Conservation (phyloP, 2,329 filamentous ascomycete genomes). For the Chaetoscypha palmicola region DNA sequence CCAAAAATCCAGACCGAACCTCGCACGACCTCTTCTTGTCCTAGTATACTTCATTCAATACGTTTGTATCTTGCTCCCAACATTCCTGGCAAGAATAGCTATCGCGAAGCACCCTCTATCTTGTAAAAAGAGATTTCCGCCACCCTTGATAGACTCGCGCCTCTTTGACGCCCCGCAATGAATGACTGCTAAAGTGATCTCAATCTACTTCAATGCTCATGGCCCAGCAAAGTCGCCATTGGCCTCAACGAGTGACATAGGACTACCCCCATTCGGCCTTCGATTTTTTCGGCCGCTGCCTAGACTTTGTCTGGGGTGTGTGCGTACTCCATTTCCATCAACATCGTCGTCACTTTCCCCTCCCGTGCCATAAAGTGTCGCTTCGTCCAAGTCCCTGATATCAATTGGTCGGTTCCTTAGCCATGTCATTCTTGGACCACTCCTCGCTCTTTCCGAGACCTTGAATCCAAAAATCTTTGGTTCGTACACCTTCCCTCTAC, state of each 20-base stretch:
- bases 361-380: constrained; percentile 44
- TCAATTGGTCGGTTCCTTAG: constrained; percentile 76
- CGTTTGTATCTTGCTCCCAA: background rate
- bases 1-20: too few species aligned
- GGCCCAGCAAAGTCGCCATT: constrained; percentile 17
- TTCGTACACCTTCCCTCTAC: constrained; percentile 78
- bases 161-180: background rate
- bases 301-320: constrained; percentile 10
- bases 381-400: constrained; percentile 78
- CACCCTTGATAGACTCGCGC: constrained; percentile 1
- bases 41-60: background rate
- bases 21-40: too few species aligned
- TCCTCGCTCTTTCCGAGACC: constrained; percentile 82
- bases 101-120: background rate
- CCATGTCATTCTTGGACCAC: constrained; percentile 96
- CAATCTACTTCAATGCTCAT: background rate
- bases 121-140: background rate
- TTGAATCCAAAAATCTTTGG: constrained; percentile 95
- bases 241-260: constrained; percentile 28
- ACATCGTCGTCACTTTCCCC: constrained; percentile 50
- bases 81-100: background rate
- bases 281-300: constrained; percentile 9
- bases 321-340: constrained; percentile 28
- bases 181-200: background rate
- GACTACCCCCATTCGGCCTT: constrained; percentile 26